Percentiles rank a stretch among this genome's conserved stretches.
Conservation (phyloP, 352 stramenopile genomes). For the Peronospora tabacina region DNA sequence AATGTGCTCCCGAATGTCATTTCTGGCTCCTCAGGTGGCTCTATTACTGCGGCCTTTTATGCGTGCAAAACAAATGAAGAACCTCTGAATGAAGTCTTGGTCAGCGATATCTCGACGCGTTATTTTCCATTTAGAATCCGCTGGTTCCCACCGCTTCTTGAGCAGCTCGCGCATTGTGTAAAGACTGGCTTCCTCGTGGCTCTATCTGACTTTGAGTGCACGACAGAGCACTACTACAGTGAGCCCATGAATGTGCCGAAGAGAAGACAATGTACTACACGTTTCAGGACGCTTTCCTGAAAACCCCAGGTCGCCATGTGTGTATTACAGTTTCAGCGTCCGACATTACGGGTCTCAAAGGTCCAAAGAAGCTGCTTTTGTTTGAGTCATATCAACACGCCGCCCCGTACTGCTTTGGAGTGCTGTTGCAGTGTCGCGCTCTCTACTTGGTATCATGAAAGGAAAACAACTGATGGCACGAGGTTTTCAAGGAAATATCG, state of each 20-base stretch:
- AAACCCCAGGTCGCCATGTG: conserved; percentile 88
- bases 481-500: conserved; percentile 76
- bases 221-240: conserved; percentile 90
- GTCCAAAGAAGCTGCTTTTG: conserved; percentile 76
- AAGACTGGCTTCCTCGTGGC: conserved; percentile 87
- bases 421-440: conserved; percentile 87
- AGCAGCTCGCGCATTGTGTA: conserved; percentile 85
- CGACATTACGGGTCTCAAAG: conserved; percentile 80
- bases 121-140: conserved; percentile 48
- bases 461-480: conserved; percentile 73
- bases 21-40: conserved; percentile 88
- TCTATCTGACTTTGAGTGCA: conserved; percentile 67
- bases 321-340: conserved; percentile 92
- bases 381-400: conserved; percentile 91
- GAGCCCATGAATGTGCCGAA: conserved; percentile 40
- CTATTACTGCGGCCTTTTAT: conserved; percentile 81
- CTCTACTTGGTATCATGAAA: conserved; percentile 89
- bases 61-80: conserved; percentile 84
- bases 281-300: conserved; percentile 91
- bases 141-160: conserved; percentile 72
- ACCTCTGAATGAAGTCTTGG: conserved; percentile 41
- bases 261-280: conserved; percentile 72
- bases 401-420: conserved; percentile 88
- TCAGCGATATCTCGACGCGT: conserved; percentile 51
- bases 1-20: conserved; percentile 89